Evolutionary conservation across 768 basidiomycete species (phyloP).

Genomic region (Cystobasidium ongulense): DNA sequence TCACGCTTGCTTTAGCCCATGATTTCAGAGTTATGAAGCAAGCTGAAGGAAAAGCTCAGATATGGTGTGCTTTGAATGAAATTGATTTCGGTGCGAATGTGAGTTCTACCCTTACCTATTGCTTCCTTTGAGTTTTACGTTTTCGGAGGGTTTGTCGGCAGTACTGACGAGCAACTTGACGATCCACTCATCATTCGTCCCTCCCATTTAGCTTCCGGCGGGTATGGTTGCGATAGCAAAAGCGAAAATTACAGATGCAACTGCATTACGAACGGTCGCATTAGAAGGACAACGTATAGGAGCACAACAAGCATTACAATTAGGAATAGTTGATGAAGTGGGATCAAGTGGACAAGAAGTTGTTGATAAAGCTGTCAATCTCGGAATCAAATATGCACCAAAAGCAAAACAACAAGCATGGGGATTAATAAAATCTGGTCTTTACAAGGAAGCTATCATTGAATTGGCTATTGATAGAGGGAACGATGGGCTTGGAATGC

Average conservation of each 20-base stretch:
- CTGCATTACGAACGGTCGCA: conserved; percentile 60
- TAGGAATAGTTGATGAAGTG: conserved; percentile 63
- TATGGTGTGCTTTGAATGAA: conserved; percentile 19
- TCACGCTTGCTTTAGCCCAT: conserved; percentile 69
- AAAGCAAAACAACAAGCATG: conserved; percentile 23
- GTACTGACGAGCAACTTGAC: conserved; percentile 24
- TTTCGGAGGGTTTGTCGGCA: too few species aligned
- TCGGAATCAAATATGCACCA: conserved; percentile 49
- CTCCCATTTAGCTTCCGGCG: conserved; percentile 54
- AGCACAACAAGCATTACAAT: conserved; percentile 58
- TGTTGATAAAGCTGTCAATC: conserved; percentile 57
- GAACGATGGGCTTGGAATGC: conserved; percentile 18
- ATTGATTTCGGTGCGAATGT: conserved; percentile 8
- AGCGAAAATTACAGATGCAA: conserved; percentile 56
- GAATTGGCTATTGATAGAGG: conserved; percentile 19
- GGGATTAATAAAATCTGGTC: conserved; percentile 29
- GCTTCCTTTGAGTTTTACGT: neutral
- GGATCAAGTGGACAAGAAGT: conserved; percentile 56
- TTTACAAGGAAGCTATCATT: conserved; percentile 23
- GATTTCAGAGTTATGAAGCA: conserved; percentile 86
- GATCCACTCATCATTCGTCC: neutral
- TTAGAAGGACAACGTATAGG: conserved; percentile 74
- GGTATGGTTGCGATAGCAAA: conserved; percentile 60
- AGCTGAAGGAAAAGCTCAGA: conserved; percentile 53
- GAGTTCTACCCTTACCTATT: conserved; percentile 45